Percentiles rank a stretch among this genome's conserved stretches.
These are phyloP conservation scores for Pseudoneurospora amorphoporcata DNA, from an alignment of 495 filamentous ascomycete genomes.

Conservation along the genomic window DNA sequence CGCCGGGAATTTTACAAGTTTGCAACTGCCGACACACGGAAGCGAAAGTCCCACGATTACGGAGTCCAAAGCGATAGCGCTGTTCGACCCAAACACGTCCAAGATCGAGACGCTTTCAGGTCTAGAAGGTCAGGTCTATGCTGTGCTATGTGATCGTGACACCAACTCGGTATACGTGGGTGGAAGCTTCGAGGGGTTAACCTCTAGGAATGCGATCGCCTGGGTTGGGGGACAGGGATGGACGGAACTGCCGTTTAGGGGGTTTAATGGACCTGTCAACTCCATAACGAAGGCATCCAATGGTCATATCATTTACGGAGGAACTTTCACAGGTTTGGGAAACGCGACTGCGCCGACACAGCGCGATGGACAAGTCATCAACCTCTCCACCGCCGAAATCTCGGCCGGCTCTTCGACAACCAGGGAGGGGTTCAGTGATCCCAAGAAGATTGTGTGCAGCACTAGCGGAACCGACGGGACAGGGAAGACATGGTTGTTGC, in stretches of 20 bases:
- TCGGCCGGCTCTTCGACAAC: slow-evolving; percentile 51
- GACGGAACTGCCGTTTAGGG: slow-evolving; percentile 80
- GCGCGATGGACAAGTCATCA: slow-evolving; percentile 66
- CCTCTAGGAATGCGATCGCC: slow-evolving; percentile 80
- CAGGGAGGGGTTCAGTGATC: slow-evolving; percentile 59
- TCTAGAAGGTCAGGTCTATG: slow-evolving; percentile 68
- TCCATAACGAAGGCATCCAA: slow-evolving; percentile 70
- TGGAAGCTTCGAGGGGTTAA: slow-evolving; percentile 66
- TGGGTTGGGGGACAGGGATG: slow-evolving; percentile 67
- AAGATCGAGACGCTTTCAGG: slow-evolving; percentile 63
- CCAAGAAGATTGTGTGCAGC: slow-evolving; percentile 78
- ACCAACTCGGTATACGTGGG: slow-evolving; percentile 83
- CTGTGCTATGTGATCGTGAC: slow-evolving; percentile 74
- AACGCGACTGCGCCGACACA: slow-evolving; percentile 55
- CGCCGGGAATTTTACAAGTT: slow-evolving; percentile 93
- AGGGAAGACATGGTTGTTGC: slow-evolving; percentile 73
- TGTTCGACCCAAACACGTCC: slow-evolving; percentile 62
- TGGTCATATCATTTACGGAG: slow-evolving; percentile 84
- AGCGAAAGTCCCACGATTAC: neutral
- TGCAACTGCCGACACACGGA: slow-evolving; percentile 27
- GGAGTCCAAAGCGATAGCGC: slow-evolving; percentile 60
- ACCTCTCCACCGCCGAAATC: slow-evolving; percentile 67
- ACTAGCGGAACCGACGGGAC: slow-evolving; percentile 50
- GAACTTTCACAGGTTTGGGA: slow-evolving; percentile 82
- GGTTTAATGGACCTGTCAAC: slow-evolving; percentile 88